Conservation (phyloP, 139 green algal species). For the Closterium sp. region DNA sequence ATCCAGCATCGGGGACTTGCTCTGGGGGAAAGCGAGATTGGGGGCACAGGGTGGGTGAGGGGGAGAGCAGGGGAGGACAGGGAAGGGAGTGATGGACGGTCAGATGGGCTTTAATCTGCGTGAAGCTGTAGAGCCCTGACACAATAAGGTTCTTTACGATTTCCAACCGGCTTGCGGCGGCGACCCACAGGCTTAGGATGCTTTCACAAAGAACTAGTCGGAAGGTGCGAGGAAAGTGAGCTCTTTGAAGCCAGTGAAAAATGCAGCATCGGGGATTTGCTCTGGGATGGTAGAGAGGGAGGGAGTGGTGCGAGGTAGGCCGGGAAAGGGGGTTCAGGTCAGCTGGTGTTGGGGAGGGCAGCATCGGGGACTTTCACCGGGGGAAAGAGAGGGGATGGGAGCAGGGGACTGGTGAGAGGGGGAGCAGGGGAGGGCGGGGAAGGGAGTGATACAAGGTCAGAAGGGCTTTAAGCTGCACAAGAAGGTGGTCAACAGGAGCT, state of each 20-base stretch:
- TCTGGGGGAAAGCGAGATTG: background rate
- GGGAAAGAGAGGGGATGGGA: no score
- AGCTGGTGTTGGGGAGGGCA: background rate
- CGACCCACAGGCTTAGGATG: background rate
- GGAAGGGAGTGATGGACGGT: background rate
- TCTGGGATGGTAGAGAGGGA: background rate
- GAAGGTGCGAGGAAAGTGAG: background rate
- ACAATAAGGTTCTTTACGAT: background rate
- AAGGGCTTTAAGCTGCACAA: no score
- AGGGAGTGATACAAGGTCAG: no score
- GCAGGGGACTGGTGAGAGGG: no score
- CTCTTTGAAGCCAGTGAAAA: background rate
- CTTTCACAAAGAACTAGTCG: background rate
- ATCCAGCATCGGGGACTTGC: background rate
- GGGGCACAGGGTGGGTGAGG: no score
- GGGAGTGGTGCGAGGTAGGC: background rate
- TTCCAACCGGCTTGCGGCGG: background rate
- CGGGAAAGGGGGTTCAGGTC: background rate
- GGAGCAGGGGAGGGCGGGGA: no score
- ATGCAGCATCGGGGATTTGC: background rate
- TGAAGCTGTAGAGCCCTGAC: background rate
- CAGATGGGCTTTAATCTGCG: background rate
- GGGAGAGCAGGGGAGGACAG: no score
- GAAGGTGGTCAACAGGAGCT: no score
- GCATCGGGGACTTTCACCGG: no score